Evolutionary conservation across 768 basidiomycete genomes (phyloP).

Genomic region (Mrakia frigida): DNA sequence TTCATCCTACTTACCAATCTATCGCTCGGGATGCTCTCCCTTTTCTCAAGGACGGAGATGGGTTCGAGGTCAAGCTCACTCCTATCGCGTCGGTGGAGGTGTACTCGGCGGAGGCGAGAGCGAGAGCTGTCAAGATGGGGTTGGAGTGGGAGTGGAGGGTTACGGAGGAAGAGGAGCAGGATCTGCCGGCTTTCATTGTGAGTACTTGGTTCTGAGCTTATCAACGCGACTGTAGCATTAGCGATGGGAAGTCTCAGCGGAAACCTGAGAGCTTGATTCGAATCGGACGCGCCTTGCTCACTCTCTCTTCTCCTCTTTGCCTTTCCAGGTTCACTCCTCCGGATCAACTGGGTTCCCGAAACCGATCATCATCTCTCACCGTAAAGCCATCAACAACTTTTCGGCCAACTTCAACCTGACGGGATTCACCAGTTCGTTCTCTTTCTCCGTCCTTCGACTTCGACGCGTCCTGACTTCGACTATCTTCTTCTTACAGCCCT

Average conservation of each 20-base stretch:
- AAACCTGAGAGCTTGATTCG: no score
- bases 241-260: not conserved
- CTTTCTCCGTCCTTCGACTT: not conserved
- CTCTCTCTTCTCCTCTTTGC: not conserved
- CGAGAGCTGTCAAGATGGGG: slow-evolving; percentile 14
- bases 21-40: slow-evolving; percentile 45
- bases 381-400: slow-evolving; percentile 45
- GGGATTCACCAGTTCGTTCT: slow-evolving; percentile 50
- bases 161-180: slow-evolving; percentile 44
- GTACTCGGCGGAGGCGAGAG: not conserved
- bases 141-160: slow-evolving; percentile 33
- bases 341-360: slow-evolving; percentile 48
- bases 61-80: slow-evolving; percentile 8
- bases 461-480: not conserved
- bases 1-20: slow-evolving; percentile 45
- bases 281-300: not conserved
- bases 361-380: slow-evolving; percentile 47
- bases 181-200: slow-evolving; percentile 44
- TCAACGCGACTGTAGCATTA: not conserved
- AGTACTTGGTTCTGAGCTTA: no score
- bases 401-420: slow-evolving; percentile 45
- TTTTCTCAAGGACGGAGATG: slow-evolving; percentile 37
- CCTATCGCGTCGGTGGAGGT: slow-evolving; percentile 16
- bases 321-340: slow-evolving; percentile 47
- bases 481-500: not conserved